Conservation (phyloP, 169 alveolate genomes). For the Amoebophrya sp. region DNA sequence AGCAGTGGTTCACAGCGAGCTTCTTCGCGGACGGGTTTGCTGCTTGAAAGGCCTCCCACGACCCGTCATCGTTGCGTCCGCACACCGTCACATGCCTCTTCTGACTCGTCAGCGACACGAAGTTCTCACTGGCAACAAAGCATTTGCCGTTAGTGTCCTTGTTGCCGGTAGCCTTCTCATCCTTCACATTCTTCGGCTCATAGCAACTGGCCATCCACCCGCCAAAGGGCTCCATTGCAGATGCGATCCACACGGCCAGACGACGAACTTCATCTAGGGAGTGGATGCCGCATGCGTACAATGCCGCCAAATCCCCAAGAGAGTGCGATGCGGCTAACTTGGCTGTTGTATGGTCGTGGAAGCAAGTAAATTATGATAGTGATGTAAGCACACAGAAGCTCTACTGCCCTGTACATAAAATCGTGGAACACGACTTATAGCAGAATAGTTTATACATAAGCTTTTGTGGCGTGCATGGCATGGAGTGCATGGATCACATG, state of each 20-base stretch:
- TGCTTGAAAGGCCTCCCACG: not conserved
- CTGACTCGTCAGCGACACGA: not conserved
- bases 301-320: not conserved
- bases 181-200: not conserved
- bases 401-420: not conserved
- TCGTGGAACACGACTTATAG: not conserved
- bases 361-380: too few species aligned
- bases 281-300: not conserved
- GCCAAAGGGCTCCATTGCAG: not conserved
- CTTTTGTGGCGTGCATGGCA: too few species aligned
- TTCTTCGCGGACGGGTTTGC: not conserved
- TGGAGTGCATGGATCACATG: too few species aligned
- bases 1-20: not conserved
- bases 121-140: not conserved
- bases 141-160: not conserved
- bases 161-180: not conserved
- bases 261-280: not conserved
- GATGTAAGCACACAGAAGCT: not conserved
- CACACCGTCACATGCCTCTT: not conserved
- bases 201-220: not conserved
- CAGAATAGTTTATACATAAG: too few species aligned
- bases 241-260: not conserved
- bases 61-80: not conserved
- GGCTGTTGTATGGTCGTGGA: too few species aligned
- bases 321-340: not conserved